Base-by-base conservation (phyloP, 2,329 filamentous ascomycete species). In the Trichoderma koningii region DNA sequence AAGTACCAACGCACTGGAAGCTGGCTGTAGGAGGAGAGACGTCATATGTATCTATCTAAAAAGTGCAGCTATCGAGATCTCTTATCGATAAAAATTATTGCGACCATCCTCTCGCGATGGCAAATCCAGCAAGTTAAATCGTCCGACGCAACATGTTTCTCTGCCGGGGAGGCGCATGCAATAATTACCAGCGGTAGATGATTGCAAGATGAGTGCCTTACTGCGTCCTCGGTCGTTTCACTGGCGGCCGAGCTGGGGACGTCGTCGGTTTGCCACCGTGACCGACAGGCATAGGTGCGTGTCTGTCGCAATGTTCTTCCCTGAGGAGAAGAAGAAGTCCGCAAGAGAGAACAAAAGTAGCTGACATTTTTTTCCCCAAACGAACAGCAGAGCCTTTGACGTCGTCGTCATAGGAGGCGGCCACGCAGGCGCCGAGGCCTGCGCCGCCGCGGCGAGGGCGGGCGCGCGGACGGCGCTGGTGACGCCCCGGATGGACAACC, bases 361-460 rank as follows among this genome's bases (percentile, higher is more conserved):
- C 50, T 63, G 55, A 64, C 9, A 4, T 3, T 17, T n/a, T n/a
- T n/a, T n/a, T n/a, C n/a, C 30, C 4, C 14, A 38, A 23, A 34
- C 9, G 3, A 1, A 38, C 21, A 38, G 14, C 15, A 91, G 89
- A 66, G 83, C 86, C 1, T 96, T 91, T 74, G 94, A 99, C 84
- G 95, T 99, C 56, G 84, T 99, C 42, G 93, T 99, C 2, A 93
- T 99, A 68, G 95, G 95, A 63, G 95, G 95, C 67, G 95, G 95
- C 30, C 95, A 99, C 81, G 95, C 95, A 64, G 95, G 95, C 55
- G 91, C 93, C 61, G 95, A 99, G 82, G 95, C 95, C 66, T 94
- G 91, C 69, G 89, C 95, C 12, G 95, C 94, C 2, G 92, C 95
- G 15, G 95, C 95, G 51, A 87, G 95, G 72, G 86, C 91, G 17